Evolutionary conservation across 2,329 filamentous ascomycete species (phyloP).

Genomic region (Stagonosporopsis rhizophila): DNA sequence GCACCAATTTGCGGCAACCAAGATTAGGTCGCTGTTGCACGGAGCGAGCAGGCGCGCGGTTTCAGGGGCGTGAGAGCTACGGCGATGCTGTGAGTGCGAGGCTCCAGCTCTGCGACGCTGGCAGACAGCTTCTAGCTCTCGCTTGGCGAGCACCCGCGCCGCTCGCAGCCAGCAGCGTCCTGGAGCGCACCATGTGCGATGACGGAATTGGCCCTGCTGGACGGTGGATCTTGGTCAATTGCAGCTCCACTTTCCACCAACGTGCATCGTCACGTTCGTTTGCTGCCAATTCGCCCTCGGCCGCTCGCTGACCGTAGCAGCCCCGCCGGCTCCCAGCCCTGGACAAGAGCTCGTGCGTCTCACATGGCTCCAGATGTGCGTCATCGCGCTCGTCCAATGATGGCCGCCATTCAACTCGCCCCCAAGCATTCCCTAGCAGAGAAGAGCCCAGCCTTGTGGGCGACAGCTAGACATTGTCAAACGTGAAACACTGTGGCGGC

Average conservation of each 20-base stretch:
- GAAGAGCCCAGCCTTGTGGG: conserved; percentile 3
- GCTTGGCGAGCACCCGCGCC: conserved; percentile 9
- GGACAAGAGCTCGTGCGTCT: conserved; percentile 23
- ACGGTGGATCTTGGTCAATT: conserved; percentile 24
- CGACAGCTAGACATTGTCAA: conserved; percentile 2
- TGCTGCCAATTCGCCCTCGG: conserved; percentile 19
- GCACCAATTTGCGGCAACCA: conserved; percentile 21
- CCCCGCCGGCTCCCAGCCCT: conserved; percentile 29
- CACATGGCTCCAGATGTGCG: conserved; percentile 16
- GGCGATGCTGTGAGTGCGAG: conserved; percentile 26
- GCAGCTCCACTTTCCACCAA: conserved; percentile 20
- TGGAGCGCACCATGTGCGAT: conserved; percentile 24
- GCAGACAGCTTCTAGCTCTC: conserved; percentile 13
- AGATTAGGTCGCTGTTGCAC: conserved; percentile 24
- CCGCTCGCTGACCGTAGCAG: conserved; percentile 2
- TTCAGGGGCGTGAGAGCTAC: conserved; percentile 16
- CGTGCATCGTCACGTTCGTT: conserved; percentile 22
- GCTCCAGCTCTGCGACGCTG: conserved; percentile 26
- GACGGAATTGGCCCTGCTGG: conserved; percentile 23
- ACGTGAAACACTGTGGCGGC: conserved; percentile 8
- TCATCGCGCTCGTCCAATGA: conserved; percentile 10
- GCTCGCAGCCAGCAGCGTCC: conserved; percentile 9
- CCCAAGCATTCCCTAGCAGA: conserved; percentile 9
- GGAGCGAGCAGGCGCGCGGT: conserved; percentile 21
- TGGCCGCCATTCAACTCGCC: no score